phyloP scores from a whole-genome alignment of 441 rosid species.

The Pelargonium citronellum region DNA sequence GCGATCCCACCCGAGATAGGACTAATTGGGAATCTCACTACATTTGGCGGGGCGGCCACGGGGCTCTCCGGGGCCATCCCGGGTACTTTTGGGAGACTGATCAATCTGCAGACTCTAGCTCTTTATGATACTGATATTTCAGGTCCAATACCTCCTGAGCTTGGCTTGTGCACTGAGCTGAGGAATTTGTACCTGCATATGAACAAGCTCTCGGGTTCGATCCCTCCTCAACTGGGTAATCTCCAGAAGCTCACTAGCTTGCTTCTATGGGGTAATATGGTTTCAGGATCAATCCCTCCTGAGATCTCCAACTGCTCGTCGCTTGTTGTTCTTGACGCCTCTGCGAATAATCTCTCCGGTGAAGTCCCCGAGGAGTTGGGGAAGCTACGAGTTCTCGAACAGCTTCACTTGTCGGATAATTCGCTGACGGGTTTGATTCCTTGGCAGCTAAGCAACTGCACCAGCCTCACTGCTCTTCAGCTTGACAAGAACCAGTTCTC shows the following conservation, averaged over 20 bases:
- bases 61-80: slow-evolving; percentile 80
- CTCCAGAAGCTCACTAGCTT: slow-evolving; percentile 84
- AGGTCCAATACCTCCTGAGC: slow-evolving; percentile 74
- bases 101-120: slow-evolving; percentile 78
- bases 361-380: slow-evolving; percentile 77
- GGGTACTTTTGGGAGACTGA: slow-evolving; percentile 64
- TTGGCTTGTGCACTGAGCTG: slow-evolving; percentile 64
- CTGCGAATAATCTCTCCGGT: slow-evolving; percentile 72
- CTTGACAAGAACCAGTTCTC: slow-evolving; percentile 78
- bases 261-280: slow-evolving; percentile 80
- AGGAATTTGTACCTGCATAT: slow-evolving; percentile 82
- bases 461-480: slow-evolving; percentile 76
- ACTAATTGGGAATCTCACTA: slow-evolving; percentile 63
- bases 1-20: slow-evolving; percentile 75
- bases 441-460: slow-evolving; percentile 74
- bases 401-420: slow-evolving; percentile 91
- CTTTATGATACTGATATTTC: slow-evolving; percentile 74
- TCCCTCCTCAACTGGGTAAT: slow-evolving; percentile 71
- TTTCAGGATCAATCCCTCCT: slow-evolving; percentile 68
- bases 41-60: slow-evolving; percentile 79
- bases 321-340: slow-evolving; percentile 86
- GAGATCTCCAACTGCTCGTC: slow-evolving; percentile 84
- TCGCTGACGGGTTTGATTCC: slow-evolving; percentile 61
- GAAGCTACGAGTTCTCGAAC: slow-evolving; percentile 64
- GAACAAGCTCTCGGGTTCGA: slow-evolving; percentile 81